Evolutionary conservation across 768 basidiomycete species (phyloP), one percentile per base, ranked within the genome.

Genomic region (Candolleomyces aberdarensis): DNA sequence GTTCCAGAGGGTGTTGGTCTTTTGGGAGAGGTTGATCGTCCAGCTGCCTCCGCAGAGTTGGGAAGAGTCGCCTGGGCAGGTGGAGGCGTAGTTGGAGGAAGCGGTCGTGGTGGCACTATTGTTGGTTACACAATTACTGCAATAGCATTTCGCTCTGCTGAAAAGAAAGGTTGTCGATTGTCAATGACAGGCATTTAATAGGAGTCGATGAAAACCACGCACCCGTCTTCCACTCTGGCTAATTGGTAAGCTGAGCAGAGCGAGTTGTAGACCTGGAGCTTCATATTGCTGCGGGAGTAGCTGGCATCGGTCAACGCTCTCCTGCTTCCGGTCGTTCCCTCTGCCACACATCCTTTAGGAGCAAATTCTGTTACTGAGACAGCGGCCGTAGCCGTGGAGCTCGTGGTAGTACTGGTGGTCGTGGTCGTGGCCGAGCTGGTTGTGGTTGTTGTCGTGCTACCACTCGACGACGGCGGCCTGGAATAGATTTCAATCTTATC

Each of bases 261-360:
- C 1, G 59, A 58, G 56, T 70, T 66, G 52, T 71, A 74, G 3
- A 56, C 51, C 31, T 61, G 53, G 14, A 69, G 67, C 2, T 70
- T 71, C 70, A 72, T 70, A 49, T 69, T 59, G 0, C 60, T 17
- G 29, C 60, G 63, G 1, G 57, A 62, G 47, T 62, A 68, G 46
- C 62, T 67, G 7, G 68, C 54, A 11, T 9, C 32, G 32, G 32
- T 32, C 32, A 32, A 32, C 4, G 32, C 32, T 32, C 32, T 70
- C 15, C 70, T 67, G 20, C 65, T 64, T 13, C 67, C 66, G 7
- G 57, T 64, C 10, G 68, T 68, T 5, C 68, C 70, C 48, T 75
- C 74, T 13, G 71, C 72, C 9, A 74, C 66, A 44, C 75, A 76
- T 43, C 75, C 75, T 31, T 70, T 61, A 4, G 52, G 14, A 22